Percentiles rank a stretch among this genome's conserved stretches.
Conservation (phyloP, 2,329 filamentous ascomycete genomes). For the Ascochyta clinopodiicola region DNA sequence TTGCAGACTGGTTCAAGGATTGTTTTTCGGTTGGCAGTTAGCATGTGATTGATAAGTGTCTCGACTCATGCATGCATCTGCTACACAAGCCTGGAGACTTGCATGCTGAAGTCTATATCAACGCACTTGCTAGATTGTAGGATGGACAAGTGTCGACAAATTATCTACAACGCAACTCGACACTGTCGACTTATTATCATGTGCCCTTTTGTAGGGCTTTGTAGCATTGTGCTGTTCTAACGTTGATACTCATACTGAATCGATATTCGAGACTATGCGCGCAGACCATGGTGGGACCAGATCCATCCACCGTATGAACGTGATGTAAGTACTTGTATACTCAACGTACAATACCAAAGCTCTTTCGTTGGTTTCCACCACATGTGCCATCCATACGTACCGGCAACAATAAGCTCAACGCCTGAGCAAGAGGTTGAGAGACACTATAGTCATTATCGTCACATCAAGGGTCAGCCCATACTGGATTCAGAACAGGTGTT, state of each 20-base stretch:
- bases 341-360: too few relatives aligned
- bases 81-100: not conserved
- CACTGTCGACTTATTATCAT: not conserved
- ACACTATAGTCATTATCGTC: not conserved
- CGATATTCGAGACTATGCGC: too few relatives aligned
- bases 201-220: not conserved
- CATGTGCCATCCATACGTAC: too few relatives aligned
- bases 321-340: too few relatives aligned
- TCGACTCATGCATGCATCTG: not conserved
- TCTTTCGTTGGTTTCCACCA: too few relatives aligned
- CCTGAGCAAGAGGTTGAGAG: not conserved
- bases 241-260: too few relatives aligned
- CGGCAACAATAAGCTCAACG: not conserved
- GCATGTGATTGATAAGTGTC: constrained; percentile 7
- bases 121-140: not conserved
- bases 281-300: too few relatives aligned
- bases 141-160: not conserved
- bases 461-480: not conserved
- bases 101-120: not conserved
- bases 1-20: constrained; percentile 2
- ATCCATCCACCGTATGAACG: too few relatives aligned
- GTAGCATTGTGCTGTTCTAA: too few relatives aligned
- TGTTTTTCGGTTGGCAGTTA: constrained; percentile 1
- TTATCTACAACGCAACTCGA: not conserved
- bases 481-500: not conserved